Conservation (phyloP, 805 yeast species). For the Schwanniomyces pseudopolymorphus region DNA sequence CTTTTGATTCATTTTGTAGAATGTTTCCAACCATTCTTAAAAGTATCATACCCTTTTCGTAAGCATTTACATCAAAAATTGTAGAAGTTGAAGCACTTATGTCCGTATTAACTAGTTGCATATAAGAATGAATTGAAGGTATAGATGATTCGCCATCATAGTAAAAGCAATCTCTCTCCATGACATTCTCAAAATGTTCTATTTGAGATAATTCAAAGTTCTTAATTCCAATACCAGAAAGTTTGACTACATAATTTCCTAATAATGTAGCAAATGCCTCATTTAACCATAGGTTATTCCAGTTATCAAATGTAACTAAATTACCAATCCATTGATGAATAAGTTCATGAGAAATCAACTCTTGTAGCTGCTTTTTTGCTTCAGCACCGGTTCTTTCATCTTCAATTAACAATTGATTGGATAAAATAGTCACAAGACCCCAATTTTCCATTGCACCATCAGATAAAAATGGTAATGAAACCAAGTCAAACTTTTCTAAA, state of each 20-base stretch:
- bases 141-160: conserved; percentile 11
- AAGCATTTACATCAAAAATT: conserved; percentile 50
- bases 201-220: conserved; percentile 9
- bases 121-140: conserved; percentile 37
- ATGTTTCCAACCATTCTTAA: conserved; percentile 51
- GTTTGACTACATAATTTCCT: conserved; percentile 47
- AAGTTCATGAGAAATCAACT: conserved; percentile 67
- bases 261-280: conserved; percentile 79
- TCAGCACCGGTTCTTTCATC: conserved; percentile 18
- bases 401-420: conserved; percentile 41
- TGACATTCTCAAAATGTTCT: conserved; percentile 23
- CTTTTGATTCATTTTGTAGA: conserved; percentile 28
- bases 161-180: conserved; percentile 35
- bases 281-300: conserved; percentile 71
- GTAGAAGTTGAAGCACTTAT: conserved; percentile 27
- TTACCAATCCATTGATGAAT: conserved; percentile 85
- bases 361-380: conserved; percentile 40
- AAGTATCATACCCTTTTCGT: conserved; percentile 60
- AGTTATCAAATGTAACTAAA: conserved; percentile 61
- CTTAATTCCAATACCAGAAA: conserved; percentile 14
- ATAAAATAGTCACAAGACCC: conserved; percentile 63
- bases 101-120: conserved; percentile 26
- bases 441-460: conserved; percentile 85
- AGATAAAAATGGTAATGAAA: conserved; percentile 65
- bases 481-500: conserved; percentile 61